Percentiles rank a stretch among this genome's conserved stretches.
phyloP scores from a whole-genome alignment of 176 grass and related monocot species.

The maize (Zea mays) region DNA sequence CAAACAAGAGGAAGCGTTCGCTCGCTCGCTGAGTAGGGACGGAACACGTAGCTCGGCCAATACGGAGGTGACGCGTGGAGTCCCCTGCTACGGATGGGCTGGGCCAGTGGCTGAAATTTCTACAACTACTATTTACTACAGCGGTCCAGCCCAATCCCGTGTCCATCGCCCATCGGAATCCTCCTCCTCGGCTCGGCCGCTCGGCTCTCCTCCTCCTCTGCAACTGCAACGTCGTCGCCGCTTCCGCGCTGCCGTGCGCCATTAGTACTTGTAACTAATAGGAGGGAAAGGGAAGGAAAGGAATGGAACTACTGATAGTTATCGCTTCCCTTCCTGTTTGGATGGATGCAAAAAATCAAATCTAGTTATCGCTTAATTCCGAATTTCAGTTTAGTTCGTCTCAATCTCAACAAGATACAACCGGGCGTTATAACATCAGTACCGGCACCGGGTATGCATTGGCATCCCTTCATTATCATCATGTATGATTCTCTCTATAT shows the following conservation, averaged over 20 bases:
- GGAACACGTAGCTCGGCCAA: constrained; percentile 33
- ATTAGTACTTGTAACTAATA: too few relatives aligned
- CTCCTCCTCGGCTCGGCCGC: neutral
- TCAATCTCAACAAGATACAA: too few relatives aligned
- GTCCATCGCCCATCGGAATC: too few relatives aligned
- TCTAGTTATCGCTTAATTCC: neutral
- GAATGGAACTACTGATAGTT: neutral
- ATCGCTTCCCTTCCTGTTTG: neutral
- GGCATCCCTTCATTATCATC: too few relatives aligned
- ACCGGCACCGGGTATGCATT: too few relatives aligned
- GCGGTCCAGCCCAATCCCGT: neutral
- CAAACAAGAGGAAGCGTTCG: neutral
- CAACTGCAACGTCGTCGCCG: neutral
- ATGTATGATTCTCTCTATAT: too few relatives aligned
- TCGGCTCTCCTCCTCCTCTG: neutral
- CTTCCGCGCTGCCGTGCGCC: too few relatives aligned
- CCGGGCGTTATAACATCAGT: too few relatives aligned
- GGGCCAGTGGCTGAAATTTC: neutral
- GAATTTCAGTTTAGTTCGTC: neutral
- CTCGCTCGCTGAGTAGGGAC: neutral
- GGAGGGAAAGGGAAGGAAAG: neutral
- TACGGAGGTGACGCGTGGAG: constrained; percentile 18
- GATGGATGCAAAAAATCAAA: neutral
- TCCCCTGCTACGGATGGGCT: neutral
- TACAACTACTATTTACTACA: neutral